Percentiles rank a stretch among this genome's conserved stretches.
Evolutionary conservation across 495 filamentous ascomycete species (phyloP).

Genomic region (Tuber calosporum): DNA sequence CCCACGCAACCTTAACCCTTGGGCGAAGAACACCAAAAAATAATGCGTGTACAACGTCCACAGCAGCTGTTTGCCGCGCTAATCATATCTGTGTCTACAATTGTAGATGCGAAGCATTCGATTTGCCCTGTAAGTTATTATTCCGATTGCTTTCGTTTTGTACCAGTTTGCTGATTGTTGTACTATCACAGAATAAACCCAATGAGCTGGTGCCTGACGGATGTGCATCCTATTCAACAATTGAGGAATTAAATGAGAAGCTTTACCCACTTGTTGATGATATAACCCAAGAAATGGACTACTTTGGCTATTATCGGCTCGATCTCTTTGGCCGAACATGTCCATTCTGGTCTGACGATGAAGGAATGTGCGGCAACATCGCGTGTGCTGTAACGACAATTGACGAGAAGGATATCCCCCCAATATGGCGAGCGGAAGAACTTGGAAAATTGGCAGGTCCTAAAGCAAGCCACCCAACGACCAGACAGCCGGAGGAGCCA

Average conservation of each 20-base stretch:
- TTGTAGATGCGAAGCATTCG: constrained; percentile 17
- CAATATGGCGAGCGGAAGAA: constrained; percentile 84
- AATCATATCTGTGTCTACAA: constrained; percentile 24
- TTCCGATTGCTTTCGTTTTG: background rate
- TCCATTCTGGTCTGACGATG: constrained; percentile 90
- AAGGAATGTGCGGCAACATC: constrained; percentile 93
- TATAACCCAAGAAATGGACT: constrained; percentile 81
- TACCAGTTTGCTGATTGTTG: background rate
- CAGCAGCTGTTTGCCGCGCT: constrained; percentile 29
- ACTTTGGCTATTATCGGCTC: constrained; percentile 93
- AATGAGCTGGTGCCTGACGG: constrained; percentile 60
- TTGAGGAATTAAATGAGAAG: constrained; percentile 72
- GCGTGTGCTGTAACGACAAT: constrained; percentile 96
- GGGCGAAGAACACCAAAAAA: constrained; percentile 1
- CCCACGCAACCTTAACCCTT: background rate
- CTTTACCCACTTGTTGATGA: constrained; percentile 73
- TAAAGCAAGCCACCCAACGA: constrained; percentile 77
- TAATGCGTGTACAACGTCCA: constrained; percentile 24
- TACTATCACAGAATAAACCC: constrained; percentile 25
- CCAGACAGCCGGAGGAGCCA: constrained; percentile 59
- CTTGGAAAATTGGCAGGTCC: constrained; percentile 89
- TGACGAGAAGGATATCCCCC: constrained; percentile 85
- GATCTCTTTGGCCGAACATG: constrained; percentile 95
- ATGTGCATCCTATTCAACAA: constrained; percentile 82
- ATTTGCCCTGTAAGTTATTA: constrained; percentile 29